Evolutionary conservation across 2,329 filamentous ascomycete genomes (phyloP).

Genomic region (Fusarium sp.): DNA sequence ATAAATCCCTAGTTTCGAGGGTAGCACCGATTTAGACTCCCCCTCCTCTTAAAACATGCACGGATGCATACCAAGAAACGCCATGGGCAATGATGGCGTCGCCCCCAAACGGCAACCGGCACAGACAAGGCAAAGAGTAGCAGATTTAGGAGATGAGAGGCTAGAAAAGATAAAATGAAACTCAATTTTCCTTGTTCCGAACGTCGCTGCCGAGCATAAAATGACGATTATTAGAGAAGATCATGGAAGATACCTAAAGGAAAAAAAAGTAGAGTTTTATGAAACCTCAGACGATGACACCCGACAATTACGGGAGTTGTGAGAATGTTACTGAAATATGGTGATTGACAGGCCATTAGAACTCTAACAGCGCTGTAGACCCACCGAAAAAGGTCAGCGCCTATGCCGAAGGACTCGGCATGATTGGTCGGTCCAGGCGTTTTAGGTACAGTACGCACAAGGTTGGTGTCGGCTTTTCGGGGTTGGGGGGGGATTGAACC

Average conservation of each 20-base stretch:
- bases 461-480: neutral
- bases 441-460: neutral
- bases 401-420: neutral
- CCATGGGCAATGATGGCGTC: neutral
- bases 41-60: constrained; percentile 11
- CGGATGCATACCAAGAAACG: constrained; percentile 14
- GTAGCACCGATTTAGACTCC: constrained; percentile 2
- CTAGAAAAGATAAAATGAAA: neutral
- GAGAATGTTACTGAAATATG: constrained; percentile 1
- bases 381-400: neutral
- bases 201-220: constrained; percentile 7
- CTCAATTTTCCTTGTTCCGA: constrained; percentile 3
- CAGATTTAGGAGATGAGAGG: neutral
- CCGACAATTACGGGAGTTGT: constrained; percentile 5
- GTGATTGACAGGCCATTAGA: constrained; percentile 22
- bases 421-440: neutral
- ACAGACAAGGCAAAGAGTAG: neutral
- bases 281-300: constrained; percentile 1
- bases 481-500: neutral
- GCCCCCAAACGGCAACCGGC: constrained; percentile 24
- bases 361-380: neutral
- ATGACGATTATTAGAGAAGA: neutral
- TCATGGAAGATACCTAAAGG: neutral
- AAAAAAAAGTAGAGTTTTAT: neutral
- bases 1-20: constrained; percentile 5